Percentiles rank a stretch among this genome's conserved stretches.
phyloP scores from a whole-genome alignment of 2,329 filamentous ascomycete genomes.

The Purpureocillium lavendulum region DNA sequence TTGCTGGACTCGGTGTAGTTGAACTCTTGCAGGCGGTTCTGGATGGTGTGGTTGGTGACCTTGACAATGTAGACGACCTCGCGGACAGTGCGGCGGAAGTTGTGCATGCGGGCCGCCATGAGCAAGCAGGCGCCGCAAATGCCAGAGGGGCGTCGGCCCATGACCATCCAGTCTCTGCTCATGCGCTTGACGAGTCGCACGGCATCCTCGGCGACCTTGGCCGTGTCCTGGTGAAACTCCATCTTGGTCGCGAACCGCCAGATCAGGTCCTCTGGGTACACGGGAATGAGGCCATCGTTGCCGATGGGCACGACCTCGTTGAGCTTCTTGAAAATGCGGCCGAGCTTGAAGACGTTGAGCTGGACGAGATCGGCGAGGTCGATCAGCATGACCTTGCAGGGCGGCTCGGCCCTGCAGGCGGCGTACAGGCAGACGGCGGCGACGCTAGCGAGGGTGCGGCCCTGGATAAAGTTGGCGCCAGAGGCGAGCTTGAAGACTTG shows the following conservation, averaged over 20 bases:
- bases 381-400: constrained; percentile 86
- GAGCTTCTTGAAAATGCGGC: constrained; percentile 80
- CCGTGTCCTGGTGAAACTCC: constrained; percentile 76
- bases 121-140: constrained; percentile 92
- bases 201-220: constrained; percentile 81
- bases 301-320: constrained; percentile 64
- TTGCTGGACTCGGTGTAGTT: constrained; percentile 75
- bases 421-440: constrained; percentile 88
- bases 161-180: constrained; percentile 96
- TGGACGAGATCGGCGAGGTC: constrained; percentile 79
- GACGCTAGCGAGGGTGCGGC: constrained; percentile 76
- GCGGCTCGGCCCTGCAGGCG: constrained; percentile 69
- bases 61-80: constrained; percentile 99
- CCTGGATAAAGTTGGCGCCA: constrained; percentile 72
- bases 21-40: constrained; percentile 87
- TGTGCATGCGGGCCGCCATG: constrained; percentile 95
- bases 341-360: constrained; percentile 88
- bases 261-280: constrained; percentile 85
- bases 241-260: constrained; percentile 85
- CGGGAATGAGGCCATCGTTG: constrained; percentile 55
- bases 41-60: constrained; percentile 87
- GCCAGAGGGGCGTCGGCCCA: constrained; percentile 85
- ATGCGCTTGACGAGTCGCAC: constrained; percentile 83
- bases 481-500: constrained; percentile 72
- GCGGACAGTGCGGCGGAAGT: constrained; percentile 83